Evolutionary conservation across 1,284 basidiomycete genomes (phyloP).

Genomic region (Irpex sp.): DNA sequence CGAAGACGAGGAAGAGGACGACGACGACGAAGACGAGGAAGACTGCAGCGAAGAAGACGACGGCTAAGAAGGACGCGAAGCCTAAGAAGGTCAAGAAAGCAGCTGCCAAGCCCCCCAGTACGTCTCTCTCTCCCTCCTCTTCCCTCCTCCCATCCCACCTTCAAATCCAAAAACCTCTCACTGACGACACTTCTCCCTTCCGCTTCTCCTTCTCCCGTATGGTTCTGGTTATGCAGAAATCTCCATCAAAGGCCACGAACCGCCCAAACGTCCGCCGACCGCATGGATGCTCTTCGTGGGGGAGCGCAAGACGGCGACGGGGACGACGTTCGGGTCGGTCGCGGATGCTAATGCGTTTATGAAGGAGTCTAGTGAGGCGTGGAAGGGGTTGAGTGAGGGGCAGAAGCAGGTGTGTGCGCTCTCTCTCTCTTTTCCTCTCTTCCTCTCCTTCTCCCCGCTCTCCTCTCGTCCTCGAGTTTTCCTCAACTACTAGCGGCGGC

Average conservation of each 20-base stretch:
- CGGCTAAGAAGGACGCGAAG: neutral
- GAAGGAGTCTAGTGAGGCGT: neutral
- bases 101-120: neutral
- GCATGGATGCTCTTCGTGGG: conserved; percentile 2
- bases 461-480: too few relatives aligned
- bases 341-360: neutral
- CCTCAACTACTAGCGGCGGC: too few relatives aligned
- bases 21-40: conserved; percentile 2
- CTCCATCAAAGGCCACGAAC: conserved; percentile 2
- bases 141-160: neutral
- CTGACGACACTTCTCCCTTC: too few relatives aligned
- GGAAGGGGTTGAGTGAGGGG: neutral
- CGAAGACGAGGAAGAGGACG: conserved; percentile 2
- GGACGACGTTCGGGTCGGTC: too few relatives aligned
- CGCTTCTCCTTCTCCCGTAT: too few relatives aligned
- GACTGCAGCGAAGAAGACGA: conserved; percentile 5
- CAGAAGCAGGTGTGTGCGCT: neutral
- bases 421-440: too few relatives aligned
- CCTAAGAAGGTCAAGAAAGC: neutral
- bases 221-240: too few relatives aligned
- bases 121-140: neutral
- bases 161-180: too few relatives aligned
- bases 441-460: too few relatives aligned
- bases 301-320: neutral
- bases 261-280: conserved; percentile 1